Evolutionary conservation across 495 filamentous ascomycete genomes (phyloP).

Genomic region (Cudoniella acicularis): DNA sequence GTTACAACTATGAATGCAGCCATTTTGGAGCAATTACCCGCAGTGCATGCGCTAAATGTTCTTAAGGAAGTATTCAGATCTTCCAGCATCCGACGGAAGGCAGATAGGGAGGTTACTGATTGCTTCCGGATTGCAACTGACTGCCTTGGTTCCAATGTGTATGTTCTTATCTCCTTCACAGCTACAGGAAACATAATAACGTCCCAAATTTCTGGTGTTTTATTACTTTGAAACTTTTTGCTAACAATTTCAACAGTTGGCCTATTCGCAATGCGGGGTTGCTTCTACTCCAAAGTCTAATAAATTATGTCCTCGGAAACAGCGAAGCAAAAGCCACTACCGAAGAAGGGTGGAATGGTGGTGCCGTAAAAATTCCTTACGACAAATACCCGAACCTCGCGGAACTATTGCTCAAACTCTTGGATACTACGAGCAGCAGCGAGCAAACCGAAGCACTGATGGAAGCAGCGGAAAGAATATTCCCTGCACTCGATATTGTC

Average conservation of each 20-base stretch:
- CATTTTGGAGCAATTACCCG: slow-evolving; percentile 55
- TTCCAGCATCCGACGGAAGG: slow-evolving; percentile 58
- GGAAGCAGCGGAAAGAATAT: slow-evolving; percentile 66
- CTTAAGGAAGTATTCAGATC: slow-evolving; percentile 84
- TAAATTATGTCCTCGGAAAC: slow-evolving; percentile 70
- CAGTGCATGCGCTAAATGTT: slow-evolving; percentile 93
- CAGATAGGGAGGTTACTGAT: slow-evolving; percentile 67
- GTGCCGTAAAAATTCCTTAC: slow-evolving; percentile 54
- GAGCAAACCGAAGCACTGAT: slow-evolving; percentile 27
- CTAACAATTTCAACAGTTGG: slow-evolving; percentile 56
- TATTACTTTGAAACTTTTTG: too few relatives aligned
- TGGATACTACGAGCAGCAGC: slow-evolving; percentile 35
- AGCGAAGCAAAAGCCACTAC: slow-evolving; percentile 50
- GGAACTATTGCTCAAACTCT: slow-evolving; percentile 61
- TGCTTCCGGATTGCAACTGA: slow-evolving; percentile 69
- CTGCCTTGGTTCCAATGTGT: slow-evolving; percentile 59
- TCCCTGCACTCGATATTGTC: slow-evolving; percentile 84
- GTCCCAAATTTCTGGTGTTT: too few relatives aligned
- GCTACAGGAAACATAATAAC: too few relatives aligned
- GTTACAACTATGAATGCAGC: slow-evolving; percentile 53
- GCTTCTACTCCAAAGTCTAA: slow-evolving; percentile 79
- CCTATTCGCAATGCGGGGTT: slow-evolving; percentile 89
- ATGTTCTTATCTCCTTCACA: neutral
- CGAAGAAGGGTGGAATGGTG: slow-evolving; percentile 47
- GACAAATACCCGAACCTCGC: slow-evolving; percentile 70